A percentile compares a stretch with the other conserved stretches of the same genome.
Evolutionary conservation across 768 basidiomycete genomes (phyloP).

Genomic region (Suillus americanus): DNA sequence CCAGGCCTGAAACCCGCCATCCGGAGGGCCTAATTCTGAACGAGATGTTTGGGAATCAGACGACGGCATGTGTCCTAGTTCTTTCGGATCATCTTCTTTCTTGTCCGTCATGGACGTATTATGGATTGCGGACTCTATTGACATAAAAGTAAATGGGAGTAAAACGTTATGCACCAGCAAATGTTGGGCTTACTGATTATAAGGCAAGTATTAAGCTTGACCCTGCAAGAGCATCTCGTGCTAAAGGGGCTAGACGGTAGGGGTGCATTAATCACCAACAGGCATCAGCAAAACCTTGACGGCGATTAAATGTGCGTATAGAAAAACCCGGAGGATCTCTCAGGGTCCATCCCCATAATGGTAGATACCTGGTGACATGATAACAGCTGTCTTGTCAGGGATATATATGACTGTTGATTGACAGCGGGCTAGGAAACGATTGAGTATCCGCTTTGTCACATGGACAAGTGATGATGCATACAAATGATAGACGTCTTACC

Average conservation of each 20-base stretch:
- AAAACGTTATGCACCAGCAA: background rate
- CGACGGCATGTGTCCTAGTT: background rate
- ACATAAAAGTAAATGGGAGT: background rate
- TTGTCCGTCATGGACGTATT: background rate
- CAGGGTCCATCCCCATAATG: background rate
- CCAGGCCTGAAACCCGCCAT: conserved; percentile 14
- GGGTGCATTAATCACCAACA: background rate
- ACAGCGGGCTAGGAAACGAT: background rate
- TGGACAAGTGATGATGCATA: background rate
- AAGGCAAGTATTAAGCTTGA: background rate
- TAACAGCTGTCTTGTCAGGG: background rate
- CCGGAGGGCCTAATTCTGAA: conserved; percentile 1
- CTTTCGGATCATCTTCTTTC: background rate
- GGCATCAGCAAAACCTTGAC: background rate
- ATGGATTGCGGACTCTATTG: background rate
- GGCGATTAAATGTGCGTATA: background rate
- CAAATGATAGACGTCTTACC: background rate
- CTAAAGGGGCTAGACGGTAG: background rate
- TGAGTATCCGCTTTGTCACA: background rate
- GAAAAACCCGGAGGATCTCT: background rate
- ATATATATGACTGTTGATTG: background rate
- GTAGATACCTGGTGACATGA: background rate
- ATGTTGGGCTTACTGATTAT: background rate
- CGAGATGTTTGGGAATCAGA: background rate
- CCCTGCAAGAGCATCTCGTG: background rate